These are phyloP conservation scores for Galeopsis tetrahit DNA, from an alignment of 257 asterid species.

Conservation along the genomic window DNA sequence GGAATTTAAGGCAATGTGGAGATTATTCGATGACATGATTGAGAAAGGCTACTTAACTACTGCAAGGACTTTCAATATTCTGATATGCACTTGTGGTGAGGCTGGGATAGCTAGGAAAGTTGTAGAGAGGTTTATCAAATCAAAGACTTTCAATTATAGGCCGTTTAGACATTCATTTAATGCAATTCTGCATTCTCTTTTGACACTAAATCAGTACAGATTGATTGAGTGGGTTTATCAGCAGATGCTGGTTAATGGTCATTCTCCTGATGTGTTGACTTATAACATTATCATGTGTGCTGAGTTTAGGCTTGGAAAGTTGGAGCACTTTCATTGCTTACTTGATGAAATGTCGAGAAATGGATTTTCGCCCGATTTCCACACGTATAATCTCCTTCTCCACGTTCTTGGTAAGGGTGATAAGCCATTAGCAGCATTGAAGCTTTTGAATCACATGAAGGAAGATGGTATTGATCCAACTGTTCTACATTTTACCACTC, in stretches of 20 bases:
- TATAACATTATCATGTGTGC: slow-evolving; percentile 89
- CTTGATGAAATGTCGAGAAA: slow-evolving; percentile 81
- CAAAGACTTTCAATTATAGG: slow-evolving; percentile 80
- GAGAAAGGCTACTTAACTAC: slow-evolving; percentile 82
- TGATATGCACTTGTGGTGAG: slow-evolving; percentile 88
- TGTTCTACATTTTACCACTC: slow-evolving; percentile 85
- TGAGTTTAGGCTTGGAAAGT: slow-evolving; percentile 80
- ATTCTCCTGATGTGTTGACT: slow-evolving; percentile 82
- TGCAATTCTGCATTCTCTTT: slow-evolving; percentile 80
- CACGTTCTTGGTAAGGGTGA: slow-evolving; percentile 84
- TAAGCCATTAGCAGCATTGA: slow-evolving; percentile 82
- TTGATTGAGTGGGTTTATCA: slow-evolving; percentile 93
- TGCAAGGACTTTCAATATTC: slow-evolving; percentile 85
- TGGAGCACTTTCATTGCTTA: slow-evolving; percentile 74
- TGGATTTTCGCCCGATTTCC: slow-evolving; percentile 86
- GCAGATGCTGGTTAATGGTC: slow-evolving; percentile 78
- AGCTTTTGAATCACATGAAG: slow-evolving; percentile 92
- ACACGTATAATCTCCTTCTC: slow-evolving; percentile 85
- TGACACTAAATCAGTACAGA: slow-evolving; percentile 64
- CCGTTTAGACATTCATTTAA: slow-evolving; percentile 80
- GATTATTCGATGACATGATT: slow-evolving; percentile 81
- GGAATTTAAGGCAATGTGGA: slow-evolving; percentile 93
- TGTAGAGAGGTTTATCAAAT: slow-evolving; percentile 85
- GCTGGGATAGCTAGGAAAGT: slow-evolving; percentile 89
- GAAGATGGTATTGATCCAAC: slow-evolving; percentile 70